phyloP scores from a whole-genome alignment of 2,329 filamentous ascomycete species.

The Alternaria dauci region DNA sequence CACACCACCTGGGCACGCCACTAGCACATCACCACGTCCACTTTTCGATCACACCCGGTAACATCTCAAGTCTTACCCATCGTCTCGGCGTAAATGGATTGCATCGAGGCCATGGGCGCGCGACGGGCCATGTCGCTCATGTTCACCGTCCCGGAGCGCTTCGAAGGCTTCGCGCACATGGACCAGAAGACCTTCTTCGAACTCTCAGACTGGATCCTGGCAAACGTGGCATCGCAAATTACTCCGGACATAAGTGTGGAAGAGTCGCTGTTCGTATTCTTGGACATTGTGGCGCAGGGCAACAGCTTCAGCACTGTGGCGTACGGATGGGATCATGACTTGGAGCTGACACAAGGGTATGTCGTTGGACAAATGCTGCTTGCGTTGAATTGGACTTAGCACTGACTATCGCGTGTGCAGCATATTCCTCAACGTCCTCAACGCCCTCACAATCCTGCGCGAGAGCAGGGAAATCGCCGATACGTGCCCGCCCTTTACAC shows the following conservation, averaged over 20 bases:
- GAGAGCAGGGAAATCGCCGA: conserved; percentile 43
- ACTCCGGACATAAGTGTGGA: conserved; percentile 46
- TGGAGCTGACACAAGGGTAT: conserved; percentile 48
- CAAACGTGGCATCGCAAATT: conserved; percentile 42
- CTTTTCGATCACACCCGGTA: background rate
- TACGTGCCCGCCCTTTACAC: conserved; percentile 43
- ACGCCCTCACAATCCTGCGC: conserved; percentile 45
- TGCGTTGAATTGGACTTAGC: background rate
- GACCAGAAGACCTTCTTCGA: conserved; percentile 50
- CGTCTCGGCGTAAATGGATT: conserved; percentile 18
- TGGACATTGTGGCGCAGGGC: conserved; percentile 50
- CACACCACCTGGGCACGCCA: background rate
- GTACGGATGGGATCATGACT: conserved; percentile 47
- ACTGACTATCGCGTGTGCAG: conserved; percentile 27
- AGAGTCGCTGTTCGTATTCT: conserved; percentile 49
- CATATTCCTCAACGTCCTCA: conserved; percentile 49
- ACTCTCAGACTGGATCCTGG: conserved; percentile 50
- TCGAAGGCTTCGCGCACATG: conserved; percentile 50
- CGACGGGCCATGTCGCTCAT: conserved; percentile 43
- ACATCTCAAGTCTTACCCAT: background rate
- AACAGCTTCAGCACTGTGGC: conserved; percentile 46
- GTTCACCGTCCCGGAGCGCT: conserved; percentile 48
- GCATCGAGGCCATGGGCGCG: conserved; percentile 36
- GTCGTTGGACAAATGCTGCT: conserved; percentile 17
- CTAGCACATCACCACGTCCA: conserved; percentile 1